Evolutionary conservation across 148 eudicot species (phyloP).

Genomic region (Spergularia marina): DNA sequence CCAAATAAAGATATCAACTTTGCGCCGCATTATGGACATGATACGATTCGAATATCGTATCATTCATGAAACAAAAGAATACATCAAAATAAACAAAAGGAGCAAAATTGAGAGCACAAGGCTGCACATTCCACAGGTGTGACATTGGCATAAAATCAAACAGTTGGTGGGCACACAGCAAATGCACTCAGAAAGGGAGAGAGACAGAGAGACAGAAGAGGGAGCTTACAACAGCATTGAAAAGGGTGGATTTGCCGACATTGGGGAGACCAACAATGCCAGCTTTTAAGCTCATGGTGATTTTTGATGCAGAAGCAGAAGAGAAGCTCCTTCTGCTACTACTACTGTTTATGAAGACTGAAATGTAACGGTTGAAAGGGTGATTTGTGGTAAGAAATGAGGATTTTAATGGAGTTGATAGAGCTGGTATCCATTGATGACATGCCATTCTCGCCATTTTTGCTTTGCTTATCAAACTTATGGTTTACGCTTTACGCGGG

Average conservation of each 20-base stretch:
- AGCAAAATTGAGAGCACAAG: not conserved
- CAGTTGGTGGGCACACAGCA: not conserved
- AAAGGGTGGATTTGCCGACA: conserved; percentile 97
- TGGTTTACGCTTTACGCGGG: not conserved
- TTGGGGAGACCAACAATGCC: conserved; percentile 98
- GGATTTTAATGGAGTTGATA: conserved; percentile 43
- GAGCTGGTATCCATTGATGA: conserved; percentile 47
- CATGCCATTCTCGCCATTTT: conserved; percentile 74
- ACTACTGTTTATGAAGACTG: conserved; percentile 9
- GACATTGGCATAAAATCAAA: conserved; percentile 17
- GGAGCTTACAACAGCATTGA: conserved; percentile 87
- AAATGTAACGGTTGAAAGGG: conserved; percentile 11
- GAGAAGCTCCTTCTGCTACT: conserved; percentile 37
- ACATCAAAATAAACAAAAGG: not conserved
- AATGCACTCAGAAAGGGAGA: not conserved
- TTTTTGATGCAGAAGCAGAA: conserved; percentile 37
- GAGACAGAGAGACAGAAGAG: not conserved
- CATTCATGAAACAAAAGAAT: not conserved
- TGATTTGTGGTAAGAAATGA: conserved; percentile 30
- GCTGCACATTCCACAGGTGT: conserved; percentile 19
- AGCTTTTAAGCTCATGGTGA: conserved; percentile 87
- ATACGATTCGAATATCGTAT: not conserved
- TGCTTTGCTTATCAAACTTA: not conserved
- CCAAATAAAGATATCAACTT: not conserved
- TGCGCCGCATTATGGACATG: not conserved